phyloP scores from a whole-genome alignment of 2,329 filamentous ascomycete species.

The Neurospora crassa region DNA sequence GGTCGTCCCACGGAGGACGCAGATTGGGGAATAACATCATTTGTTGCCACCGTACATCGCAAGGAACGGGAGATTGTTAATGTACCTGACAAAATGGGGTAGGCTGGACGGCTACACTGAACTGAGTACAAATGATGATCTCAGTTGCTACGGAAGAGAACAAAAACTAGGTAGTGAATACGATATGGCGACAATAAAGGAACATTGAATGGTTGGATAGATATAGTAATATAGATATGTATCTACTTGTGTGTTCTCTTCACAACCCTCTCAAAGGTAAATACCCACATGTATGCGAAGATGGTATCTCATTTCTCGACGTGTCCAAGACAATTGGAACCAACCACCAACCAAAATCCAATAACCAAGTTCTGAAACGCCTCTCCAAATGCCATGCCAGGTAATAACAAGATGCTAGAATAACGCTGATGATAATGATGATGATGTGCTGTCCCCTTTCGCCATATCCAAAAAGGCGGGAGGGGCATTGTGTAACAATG shows the following conservation, averaged over 20 bases:
- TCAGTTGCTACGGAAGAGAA: not conserved
- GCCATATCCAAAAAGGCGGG: not conserved
- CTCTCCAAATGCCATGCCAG: not conserved
- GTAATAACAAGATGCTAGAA: not conserved
- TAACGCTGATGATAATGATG: not conserved
- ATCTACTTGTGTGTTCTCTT: not conserved
- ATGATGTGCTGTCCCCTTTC: not conserved
- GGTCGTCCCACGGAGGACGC: not conserved
- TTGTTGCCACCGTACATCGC: not conserved
- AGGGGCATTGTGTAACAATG: not conserved
- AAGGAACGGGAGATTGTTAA: not conserved
- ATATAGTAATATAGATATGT: not conserved
- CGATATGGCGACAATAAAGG: not conserved
- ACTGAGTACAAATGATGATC: not conserved
- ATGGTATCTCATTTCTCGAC: not conserved
- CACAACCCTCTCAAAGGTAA: not conserved
- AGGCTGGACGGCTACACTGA: not conserved
- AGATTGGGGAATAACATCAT: not conserved
- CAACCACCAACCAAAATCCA: not conserved
- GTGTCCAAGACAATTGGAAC: not conserved
- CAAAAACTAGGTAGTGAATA: not conserved
- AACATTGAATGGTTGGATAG: not conserved
- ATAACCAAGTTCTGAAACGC: not conserved
- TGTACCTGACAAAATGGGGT: not conserved
- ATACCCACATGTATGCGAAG: not conserved